A percentile compares a stretch with the other conserved stretches of the same genome.
Conservation (phyloP, 371 early-diverging fungal species). For the Blyttiomyces sp. region DNA sequence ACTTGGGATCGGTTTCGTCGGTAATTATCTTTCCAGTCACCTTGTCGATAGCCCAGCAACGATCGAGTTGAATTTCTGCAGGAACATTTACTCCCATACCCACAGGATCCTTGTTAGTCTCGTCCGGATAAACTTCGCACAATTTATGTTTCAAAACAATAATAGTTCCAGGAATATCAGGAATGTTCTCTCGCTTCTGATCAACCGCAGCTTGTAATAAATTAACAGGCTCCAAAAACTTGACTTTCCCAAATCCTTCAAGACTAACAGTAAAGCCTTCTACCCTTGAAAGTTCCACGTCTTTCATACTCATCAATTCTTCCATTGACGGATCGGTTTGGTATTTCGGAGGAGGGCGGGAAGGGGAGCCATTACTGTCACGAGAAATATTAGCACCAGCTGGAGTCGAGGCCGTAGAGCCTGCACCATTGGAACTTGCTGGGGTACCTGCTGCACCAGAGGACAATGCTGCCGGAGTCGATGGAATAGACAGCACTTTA, state of each 20-base stretch:
- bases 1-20: constrained; percentile 67
- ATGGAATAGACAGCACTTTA: too few species aligned
- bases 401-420: neutral
- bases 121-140: constrained; percentile 80
- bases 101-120: constrained; percentile 63
- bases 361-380: neutral
- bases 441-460: neutral
- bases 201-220: constrained; percentile 60
- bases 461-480: neutral
- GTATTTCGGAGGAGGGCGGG: constrained; percentile 43
- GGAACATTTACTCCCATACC: constrained; percentile 88
- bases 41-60: constrained; percentile 81
- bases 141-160: constrained; percentile 67
- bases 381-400: neutral
- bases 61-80: constrained; percentile 72
- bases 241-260: constrained; percentile 69
- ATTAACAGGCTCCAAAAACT: constrained; percentile 79
- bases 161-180: constrained; percentile 70
- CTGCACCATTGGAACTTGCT: neutral
- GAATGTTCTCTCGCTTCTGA: constrained; percentile 29
- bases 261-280: constrained; percentile 71
- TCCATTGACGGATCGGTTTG: constrained; percentile 63
- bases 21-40: constrained; percentile 63
- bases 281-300: constrained; percentile 68
- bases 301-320: constrained; percentile 54